phyloP scores from a whole-genome alignment of 75 land plant species.

The Sequoiadendron giganteum region DNA sequence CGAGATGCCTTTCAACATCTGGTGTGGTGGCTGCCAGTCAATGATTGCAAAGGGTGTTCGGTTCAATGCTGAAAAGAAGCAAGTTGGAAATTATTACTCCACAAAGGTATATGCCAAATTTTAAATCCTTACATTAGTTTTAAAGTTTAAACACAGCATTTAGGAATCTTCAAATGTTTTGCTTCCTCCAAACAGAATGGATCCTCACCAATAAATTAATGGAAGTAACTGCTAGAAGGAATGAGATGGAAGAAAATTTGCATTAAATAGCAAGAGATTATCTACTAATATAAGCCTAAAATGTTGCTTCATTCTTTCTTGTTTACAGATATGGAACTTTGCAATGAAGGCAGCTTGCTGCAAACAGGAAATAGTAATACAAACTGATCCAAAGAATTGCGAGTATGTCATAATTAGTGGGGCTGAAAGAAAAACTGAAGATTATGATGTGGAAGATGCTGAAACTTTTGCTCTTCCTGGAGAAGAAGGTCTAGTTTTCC shows the following conservation, averaged over 20 bases:
- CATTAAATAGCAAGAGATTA: background rate
- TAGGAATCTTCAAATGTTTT: background rate
- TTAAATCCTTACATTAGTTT: background rate
- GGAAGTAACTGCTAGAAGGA: background rate
- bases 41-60: slow-evolving; percentile 99
- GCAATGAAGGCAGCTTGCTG: slow-evolving; percentile 98
- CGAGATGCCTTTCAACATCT: slow-evolving; percentile 98
- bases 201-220: background rate
- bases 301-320: slow-evolving; percentile 3
- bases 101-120: slow-evolving; percentile 64
- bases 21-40: slow-evolving; percentile 99
- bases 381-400: slow-evolving; percentile 95
- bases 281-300: background rate
- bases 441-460: slow-evolving; percentile 89
- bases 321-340: slow-evolving; percentile 96
- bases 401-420: slow-evolving; percentile 94
- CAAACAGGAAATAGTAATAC: slow-evolving; percentile 89
- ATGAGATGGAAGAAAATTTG: background rate
- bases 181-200: background rate
- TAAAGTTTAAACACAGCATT: background rate
- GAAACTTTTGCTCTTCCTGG: slow-evolving; percentile 80
- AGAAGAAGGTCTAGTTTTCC: slow-evolving; percentile 61
- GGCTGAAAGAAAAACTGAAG: slow-evolving; percentile 82
- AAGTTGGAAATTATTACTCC: slow-evolving; percentile 97
- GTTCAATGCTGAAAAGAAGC: slow-evolving; percentile 99